Evolutionary conservation across 2,329 filamentous ascomycete genomes (phyloP).

Genomic region (Fusarium subglutinans): DNA sequence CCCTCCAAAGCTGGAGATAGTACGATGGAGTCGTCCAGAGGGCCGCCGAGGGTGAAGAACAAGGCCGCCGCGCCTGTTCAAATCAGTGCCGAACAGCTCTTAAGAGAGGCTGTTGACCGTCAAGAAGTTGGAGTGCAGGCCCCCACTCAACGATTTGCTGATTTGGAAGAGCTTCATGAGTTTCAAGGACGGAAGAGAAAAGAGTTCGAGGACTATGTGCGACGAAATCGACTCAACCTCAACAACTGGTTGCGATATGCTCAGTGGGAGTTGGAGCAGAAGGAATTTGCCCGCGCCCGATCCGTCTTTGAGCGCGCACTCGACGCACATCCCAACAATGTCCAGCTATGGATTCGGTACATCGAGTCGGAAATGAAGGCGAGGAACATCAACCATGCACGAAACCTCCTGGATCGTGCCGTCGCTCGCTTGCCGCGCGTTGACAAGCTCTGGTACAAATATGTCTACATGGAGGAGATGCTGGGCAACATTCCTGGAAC

Average conservation of each 20-base stretch:
- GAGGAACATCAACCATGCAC: slow-evolving; percentile 94
- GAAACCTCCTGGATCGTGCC: slow-evolving; percentile 94
- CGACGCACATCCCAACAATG: slow-evolving; percentile 88
- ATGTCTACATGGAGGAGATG: slow-evolving; percentile 99
- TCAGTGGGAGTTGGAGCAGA: slow-evolving; percentile 96
- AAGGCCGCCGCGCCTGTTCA: slow-evolving; percentile 92
- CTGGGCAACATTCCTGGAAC: slow-evolving; percentile 93
- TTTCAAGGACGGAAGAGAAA: slow-evolving; percentile 95
- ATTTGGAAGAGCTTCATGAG: slow-evolving; percentile 97
- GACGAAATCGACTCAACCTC: slow-evolving; percentile 92
- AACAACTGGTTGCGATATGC: slow-evolving; percentile 99
- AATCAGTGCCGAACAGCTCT: slow-evolving; percentile 96
- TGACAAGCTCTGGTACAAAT: slow-evolving; percentile 99
- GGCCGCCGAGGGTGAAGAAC: slow-evolving; percentile 97
- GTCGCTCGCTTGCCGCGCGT: slow-evolving; percentile 89
- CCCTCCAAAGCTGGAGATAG: not conserved
- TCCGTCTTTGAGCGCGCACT: slow-evolving; percentile 95
- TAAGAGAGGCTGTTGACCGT: slow-evolving; percentile 95
- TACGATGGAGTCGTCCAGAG: slow-evolving; percentile 88
- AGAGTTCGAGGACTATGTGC: slow-evolving; percentile 98
- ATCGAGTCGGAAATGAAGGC: slow-evolving; percentile 95
- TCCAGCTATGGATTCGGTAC: slow-evolving; percentile 90
- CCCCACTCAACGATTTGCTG: slow-evolving; percentile 93
- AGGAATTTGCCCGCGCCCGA: slow-evolving; percentile 90
- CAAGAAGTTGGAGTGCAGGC: slow-evolving; percentile 90